Conservation (phyloP, 2,329 filamentous ascomycete genomes). For the Fusarium transvaalense region DNA sequence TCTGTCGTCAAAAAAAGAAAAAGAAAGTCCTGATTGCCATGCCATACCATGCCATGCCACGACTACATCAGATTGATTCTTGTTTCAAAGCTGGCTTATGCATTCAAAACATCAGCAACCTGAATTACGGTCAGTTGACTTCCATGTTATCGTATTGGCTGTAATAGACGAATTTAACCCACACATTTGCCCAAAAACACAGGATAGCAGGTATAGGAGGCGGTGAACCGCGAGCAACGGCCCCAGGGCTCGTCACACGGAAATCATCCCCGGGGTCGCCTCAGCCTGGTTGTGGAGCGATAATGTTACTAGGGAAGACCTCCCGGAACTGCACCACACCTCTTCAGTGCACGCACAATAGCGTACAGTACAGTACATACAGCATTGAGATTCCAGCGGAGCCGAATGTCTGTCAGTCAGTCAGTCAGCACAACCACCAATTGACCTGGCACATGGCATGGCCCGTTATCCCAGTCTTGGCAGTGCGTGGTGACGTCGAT, state of each 20-base stretch:
- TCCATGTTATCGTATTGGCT: conserved; percentile 37
- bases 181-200: conserved; percentile 29
- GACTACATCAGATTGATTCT: conserved; percentile 22
- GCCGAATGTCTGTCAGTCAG: conserved; percentile 27
- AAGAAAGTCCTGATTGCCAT: conserved; percentile 17
- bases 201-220: conserved; percentile 40
- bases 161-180: conserved; percentile 23
- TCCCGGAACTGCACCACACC: conserved; percentile 38
- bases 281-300: conserved; percentile 45
- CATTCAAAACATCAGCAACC: conserved; percentile 30
- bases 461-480: conserved; percentile 37
- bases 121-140: conserved; percentile 37
- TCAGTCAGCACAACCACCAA: conserved; percentile 32
- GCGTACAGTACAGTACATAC: conserved; percentile 16
- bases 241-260: conserved; percentile 46
- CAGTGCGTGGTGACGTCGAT: conserved; percentile 47
- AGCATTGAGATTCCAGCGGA: conserved; percentile 31
- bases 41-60: conserved; percentile 12
- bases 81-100: conserved; percentile 33
- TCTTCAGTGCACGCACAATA: conserved; percentile 18
- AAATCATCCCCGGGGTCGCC: conserved; percentile 45
- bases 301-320: conserved; percentile 35
- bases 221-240: conserved; percentile 46
- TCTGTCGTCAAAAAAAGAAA: conserved; percentile 19
- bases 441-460: conserved; percentile 41